Evolutionary conservation across 495 filamentous ascomycete species (phyloP).

Genomic region (Podospora pseudoanserina): DNA sequence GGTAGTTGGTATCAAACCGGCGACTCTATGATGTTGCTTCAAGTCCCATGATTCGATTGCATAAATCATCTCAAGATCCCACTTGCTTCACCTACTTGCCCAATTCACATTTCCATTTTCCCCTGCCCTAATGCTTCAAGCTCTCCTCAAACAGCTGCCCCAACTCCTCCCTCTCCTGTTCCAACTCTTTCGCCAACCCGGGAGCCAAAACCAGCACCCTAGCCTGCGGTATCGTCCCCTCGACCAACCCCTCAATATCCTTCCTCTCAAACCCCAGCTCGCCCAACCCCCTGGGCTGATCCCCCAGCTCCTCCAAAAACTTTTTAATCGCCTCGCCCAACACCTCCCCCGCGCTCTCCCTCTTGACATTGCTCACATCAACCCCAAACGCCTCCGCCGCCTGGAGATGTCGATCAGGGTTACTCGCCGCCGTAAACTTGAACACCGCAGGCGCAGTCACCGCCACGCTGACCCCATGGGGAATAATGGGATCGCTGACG

Average conservation of each 20-base stretch:
- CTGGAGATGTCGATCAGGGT: constrained; percentile 83
- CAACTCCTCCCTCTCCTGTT: constrained; percentile 55
- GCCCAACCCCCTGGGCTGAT: constrained; percentile 84
- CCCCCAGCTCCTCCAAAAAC: constrained; percentile 79
- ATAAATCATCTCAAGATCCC: no score
- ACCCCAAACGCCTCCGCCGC: constrained; percentile 91
- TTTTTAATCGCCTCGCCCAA: constrained; percentile 72
- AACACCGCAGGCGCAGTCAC: constrained; percentile 95
- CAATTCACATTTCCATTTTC: no score
- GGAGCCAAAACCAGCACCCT: constrained; percentile 91
- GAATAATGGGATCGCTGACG: constrained; percentile 73
- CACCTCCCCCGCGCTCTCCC: constrained; percentile 81
- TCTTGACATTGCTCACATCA: constrained; percentile 79
- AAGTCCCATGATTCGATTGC: no score
- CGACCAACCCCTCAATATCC: constrained; percentile 78
- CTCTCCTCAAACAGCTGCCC: constrained; percentile 49
- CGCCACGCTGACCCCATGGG: constrained; percentile 92
- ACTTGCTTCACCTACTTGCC: no score
- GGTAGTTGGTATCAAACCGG: no score
- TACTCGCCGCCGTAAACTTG: constrained; percentile 82
- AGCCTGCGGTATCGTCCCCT: constrained; percentile 89
- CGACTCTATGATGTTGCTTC: no score
- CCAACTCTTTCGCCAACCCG: constrained; percentile 65
- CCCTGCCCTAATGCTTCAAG: constrained; percentile 37
- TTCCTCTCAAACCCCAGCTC: constrained; percentile 70